Percentiles rank a stretch among this genome's conserved stretches.
Conservation (phyloP, 1,139 yeast genomes). For the Candida neerlandica region DNA sequence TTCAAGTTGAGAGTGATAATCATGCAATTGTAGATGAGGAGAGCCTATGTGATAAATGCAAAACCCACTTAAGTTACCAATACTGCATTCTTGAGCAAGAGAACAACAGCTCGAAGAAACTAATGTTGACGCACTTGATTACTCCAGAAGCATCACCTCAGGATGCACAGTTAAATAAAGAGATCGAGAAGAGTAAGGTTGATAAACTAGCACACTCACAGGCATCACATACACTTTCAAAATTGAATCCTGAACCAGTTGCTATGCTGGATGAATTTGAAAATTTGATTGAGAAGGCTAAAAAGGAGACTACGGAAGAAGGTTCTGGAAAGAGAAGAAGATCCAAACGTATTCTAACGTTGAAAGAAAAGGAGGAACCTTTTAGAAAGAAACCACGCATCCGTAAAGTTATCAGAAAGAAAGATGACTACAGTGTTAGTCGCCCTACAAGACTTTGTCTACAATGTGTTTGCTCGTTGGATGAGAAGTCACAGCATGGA, state of each 20-base stretch:
- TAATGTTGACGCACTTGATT: slow-evolving; percentile 7
- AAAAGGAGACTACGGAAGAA: slow-evolving; percentile 12
- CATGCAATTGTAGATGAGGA: slow-evolving; percentile 30
- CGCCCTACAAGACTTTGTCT: slow-evolving; percentile 24
- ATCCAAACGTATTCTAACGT: slow-evolving; percentile 10
- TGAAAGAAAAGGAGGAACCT: not conserved
- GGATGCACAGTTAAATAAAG: slow-evolving; percentile 1
- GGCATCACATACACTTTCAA: slow-evolving; percentile 10
- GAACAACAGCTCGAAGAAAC: slow-evolving; percentile 15
- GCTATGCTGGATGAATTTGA: slow-evolving; percentile 22
- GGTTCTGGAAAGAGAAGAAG: slow-evolving; percentile 8
- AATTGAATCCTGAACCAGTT: slow-evolving; percentile 12
- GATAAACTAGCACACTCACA: slow-evolving; percentile 10
- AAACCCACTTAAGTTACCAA: slow-evolving; percentile 41
- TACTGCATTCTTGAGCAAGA: slow-evolving; percentile 37
- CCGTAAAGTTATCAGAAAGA: not conserved
- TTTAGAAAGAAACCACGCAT: not conserved
- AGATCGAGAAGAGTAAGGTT: not conserved
- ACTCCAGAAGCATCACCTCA: slow-evolving; percentile 16
- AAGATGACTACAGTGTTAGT: slow-evolving; percentile 19
- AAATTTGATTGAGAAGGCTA: slow-evolving; percentile 20
- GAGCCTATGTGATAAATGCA: slow-evolving; percentile 41
- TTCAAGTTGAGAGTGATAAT: slow-evolving; percentile 18
- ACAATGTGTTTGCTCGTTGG: slow-evolving; percentile 17
- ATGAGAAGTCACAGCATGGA: slow-evolving; percentile 23